Conservation (phyloP, 2,329 filamentous ascomycete species). For the Fusarium nelsonii region DNA sequence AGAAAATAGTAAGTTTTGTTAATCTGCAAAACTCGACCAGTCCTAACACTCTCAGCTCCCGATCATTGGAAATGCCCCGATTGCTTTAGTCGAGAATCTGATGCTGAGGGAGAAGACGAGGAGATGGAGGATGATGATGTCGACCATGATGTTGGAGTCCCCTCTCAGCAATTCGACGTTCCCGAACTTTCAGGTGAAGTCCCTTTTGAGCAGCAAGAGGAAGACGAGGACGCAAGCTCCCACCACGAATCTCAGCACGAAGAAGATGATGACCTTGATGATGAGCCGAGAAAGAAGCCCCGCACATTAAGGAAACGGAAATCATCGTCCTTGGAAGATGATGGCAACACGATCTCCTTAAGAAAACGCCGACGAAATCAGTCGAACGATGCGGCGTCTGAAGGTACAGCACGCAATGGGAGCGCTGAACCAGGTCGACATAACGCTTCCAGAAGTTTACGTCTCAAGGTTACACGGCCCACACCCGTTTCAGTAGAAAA, state of each 20-base stretch:
- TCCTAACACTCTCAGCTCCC: conserved; percentile 51
- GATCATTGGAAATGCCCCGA: conserved; percentile 66
- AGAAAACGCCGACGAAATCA: conserved; percentile 67
- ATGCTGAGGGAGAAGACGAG: conserved; percentile 51
- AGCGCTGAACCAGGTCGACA: conserved; percentile 49
- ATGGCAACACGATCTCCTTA: conserved; percentile 65
- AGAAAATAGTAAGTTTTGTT: conserved; percentile 49
- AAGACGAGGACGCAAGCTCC: conserved; percentile 32
- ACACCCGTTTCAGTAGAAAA: conserved; percentile 58
- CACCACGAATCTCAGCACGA: conserved; percentile 26
- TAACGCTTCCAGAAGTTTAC: conserved; percentile 68
- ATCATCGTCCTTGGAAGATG: conserved; percentile 75
- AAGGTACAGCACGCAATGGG: conserved; percentile 51
- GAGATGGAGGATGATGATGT: conserved; percentile 41
- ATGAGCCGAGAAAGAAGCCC: conserved; percentile 66
- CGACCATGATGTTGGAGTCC: conserved; percentile 40
- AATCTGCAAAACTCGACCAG: background rate
- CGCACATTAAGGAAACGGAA: conserved; percentile 87
- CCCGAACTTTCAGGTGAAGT: conserved; percentile 30
- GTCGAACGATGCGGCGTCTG: conserved; percentile 57
- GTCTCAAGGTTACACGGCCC: conserved; percentile 62
- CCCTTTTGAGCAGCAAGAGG: conserved; percentile 11
- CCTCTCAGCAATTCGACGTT: conserved; percentile 48
- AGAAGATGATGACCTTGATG: conserved; percentile 18
- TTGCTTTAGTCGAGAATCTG: conserved; percentile 55